phyloP scores from a whole-genome alignment of 768 basidiomycete species.

The Termitomyces bulborhizus region DNA sequence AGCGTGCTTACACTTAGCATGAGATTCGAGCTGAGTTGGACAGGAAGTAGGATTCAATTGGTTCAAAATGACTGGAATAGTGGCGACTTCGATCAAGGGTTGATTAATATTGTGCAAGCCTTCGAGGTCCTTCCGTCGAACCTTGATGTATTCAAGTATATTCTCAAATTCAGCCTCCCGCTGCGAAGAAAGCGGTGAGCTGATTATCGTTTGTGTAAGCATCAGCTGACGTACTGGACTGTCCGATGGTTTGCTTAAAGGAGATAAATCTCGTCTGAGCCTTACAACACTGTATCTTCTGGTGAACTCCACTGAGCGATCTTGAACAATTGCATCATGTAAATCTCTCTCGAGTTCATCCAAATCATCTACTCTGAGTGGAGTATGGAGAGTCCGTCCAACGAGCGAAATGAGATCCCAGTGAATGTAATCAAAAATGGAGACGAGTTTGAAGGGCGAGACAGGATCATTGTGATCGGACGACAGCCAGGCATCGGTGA shows the following conservation, averaged over 20 bases:
- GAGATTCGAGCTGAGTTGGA: slow-evolving; percentile 31
- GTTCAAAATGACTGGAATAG: slow-evolving; percentile 45
- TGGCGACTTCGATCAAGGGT: slow-evolving; percentile 65
- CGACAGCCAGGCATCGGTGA: slow-evolving; percentile 33
- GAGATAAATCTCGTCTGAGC: slow-evolving; percentile 63
- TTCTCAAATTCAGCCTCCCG: slow-evolving; percentile 55
- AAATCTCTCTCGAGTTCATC: slow-evolving; percentile 39
- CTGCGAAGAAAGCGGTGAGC: slow-evolving; percentile 26
- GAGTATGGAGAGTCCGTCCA: slow-evolving; percentile 43
- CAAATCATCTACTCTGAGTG: slow-evolving; percentile 33
- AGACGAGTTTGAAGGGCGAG: slow-evolving; percentile 19
- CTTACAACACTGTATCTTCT: slow-evolving; percentile 54
- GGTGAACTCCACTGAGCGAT: slow-evolving; percentile 72
- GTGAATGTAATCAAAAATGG: slow-evolving; percentile 42
- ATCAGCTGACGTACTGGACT: slow-evolving; percentile 44
- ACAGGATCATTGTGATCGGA: slow-evolving; percentile 12
- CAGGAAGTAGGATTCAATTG: slow-evolving; percentile 52
- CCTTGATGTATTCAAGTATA: slow-evolving; percentile 62
- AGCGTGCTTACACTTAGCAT: slow-evolving; percentile 49
- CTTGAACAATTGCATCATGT: slow-evolving; percentile 66
- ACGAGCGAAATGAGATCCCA: slow-evolving; percentile 60
- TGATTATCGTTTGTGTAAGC: background rate
- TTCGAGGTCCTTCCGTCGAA: slow-evolving; percentile 53
- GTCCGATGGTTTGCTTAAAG: slow-evolving; percentile 63
- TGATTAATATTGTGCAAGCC: slow-evolving; percentile 58